Conservation (phyloP, 176 grass and related monocot species). For the Saccharum spontaneum region DNA sequence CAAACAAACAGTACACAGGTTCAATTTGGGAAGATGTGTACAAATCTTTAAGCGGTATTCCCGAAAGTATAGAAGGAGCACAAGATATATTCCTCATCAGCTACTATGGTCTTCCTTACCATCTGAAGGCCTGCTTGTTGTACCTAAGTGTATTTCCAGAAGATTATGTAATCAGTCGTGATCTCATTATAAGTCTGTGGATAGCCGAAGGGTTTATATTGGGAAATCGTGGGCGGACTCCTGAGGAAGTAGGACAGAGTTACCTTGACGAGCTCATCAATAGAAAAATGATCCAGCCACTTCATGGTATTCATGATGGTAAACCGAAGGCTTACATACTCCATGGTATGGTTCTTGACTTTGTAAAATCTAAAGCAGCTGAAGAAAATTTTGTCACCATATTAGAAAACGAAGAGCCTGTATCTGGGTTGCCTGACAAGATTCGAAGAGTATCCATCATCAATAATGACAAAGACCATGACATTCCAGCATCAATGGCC, state of each 20-base stretch:
- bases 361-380: background rate
- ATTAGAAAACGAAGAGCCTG: background rate
- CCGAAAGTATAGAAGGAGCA: background rate
- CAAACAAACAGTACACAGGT: background rate
- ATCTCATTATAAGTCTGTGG: background rate
- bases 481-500: background rate
- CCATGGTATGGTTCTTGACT: background rate
- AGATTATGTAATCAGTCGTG: background rate
- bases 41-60: background rate
- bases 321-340: background rate
- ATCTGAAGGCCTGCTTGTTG: background rate
- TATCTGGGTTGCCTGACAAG: background rate
- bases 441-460: background rate
- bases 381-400: background rate
- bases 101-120: background rate
- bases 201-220: background rate
- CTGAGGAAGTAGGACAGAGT: background rate
- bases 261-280: slow-evolving; percentile 2
- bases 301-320: background rate
- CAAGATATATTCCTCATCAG: background rate
- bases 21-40: background rate
- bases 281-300: background rate
- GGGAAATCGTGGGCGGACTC: background rate
- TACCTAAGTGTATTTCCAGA: background rate
- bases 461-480: background rate